Evolutionary conservation across 2,329 filamentous ascomycete genomes (phyloP).

Genomic region (Chalaropsis thielavioides): DNA sequence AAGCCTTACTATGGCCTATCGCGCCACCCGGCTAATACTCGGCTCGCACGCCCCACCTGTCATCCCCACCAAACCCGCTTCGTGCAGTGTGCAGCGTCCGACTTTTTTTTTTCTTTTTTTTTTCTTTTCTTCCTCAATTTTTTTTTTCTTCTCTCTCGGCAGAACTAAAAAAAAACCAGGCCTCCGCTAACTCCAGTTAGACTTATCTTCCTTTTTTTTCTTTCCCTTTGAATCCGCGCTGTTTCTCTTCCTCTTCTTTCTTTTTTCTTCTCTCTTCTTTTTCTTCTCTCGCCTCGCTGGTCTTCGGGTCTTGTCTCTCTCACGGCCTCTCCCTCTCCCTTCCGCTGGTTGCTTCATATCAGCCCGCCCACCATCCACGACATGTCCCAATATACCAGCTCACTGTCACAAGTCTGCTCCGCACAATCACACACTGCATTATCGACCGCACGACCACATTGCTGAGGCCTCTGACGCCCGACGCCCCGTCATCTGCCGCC

Average conservation of each 20-base stretch:
- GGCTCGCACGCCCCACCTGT: neutral
- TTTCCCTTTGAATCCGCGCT: neutral
- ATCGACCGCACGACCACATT: constrained; percentile 10
- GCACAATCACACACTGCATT: constrained; percentile 15
- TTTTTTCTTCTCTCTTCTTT: neutral
- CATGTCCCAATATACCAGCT: constrained; percentile 15
- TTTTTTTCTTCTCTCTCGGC: neutral
- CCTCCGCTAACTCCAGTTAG: neutral
- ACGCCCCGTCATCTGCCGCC: neutral
- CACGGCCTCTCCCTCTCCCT: neutral
- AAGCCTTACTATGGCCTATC: neutral
- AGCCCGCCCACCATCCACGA: constrained; percentile 5
- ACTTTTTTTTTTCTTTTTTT: constrained; percentile 2
- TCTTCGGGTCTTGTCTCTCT: neutral
- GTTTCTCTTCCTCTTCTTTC: constrained; percentile 1
- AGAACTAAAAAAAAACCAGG: neutral
- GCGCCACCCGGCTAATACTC: neutral
- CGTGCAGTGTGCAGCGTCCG: neutral
- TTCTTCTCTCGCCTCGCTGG: neutral
- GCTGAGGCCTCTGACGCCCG: constrained; percentile 5
- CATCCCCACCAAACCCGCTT: neutral
- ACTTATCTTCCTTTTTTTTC: neutral
- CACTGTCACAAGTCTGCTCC: constrained; percentile 13
- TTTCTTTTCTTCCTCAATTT: neutral
- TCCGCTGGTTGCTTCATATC: constrained; percentile 7